Base-by-base conservation (phyloP, 139 green algal genomes). In the Chlamydomonas sphaeroides region DNA sequence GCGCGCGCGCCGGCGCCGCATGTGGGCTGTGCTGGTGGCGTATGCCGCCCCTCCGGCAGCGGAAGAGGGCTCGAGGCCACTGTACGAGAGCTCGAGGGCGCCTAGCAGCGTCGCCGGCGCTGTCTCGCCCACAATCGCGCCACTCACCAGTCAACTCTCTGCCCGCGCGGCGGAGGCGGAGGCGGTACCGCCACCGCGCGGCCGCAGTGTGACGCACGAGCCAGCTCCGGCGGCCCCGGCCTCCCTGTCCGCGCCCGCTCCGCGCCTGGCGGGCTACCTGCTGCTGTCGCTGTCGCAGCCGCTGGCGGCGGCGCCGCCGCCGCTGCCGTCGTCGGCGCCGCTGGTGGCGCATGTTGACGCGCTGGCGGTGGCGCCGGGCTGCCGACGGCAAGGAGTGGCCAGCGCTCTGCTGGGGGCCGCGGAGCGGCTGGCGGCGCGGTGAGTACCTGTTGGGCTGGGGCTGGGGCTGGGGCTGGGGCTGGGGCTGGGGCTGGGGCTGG, bases 241-340 rank as follows among this genome's bases (percentile, higher is more conserved):
- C 21, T 10, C 53, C 21, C 53, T 62, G 17, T 5, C 21, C 15
- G 23, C 23, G 17, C 53, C 53, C 21, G 53, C 15, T 30, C 10
- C 15, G 53, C 20, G 51, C 23, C 17, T 53, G n/a, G 63, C 49
- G 26, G 81, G 81, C 35, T 87, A 87, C n/a, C 18, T 83, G 72
- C 26, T 87, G 62, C 33, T 87, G 41, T 87, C 81, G 23, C 45
- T 87, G n/a, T 61, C 63, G 26, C 81, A 87, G 72, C 81, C 81
- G 21, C 30, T 87, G 62, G 81, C 81, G 30, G 35, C 83, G 72
- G 62, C 83, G 41, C 81, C 81, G 59, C 72, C 81, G 53, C 81
- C 81, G 30, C 42, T 87, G 7, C 81, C 81, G 30, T 72, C 63
- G 18, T 23, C 39, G 8, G 68, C 69, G 2, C 72, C 81, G 17